Conservation (phyloP, 2,329 filamentous ascomycete species). For the Fusarium bactridioides region DNA sequence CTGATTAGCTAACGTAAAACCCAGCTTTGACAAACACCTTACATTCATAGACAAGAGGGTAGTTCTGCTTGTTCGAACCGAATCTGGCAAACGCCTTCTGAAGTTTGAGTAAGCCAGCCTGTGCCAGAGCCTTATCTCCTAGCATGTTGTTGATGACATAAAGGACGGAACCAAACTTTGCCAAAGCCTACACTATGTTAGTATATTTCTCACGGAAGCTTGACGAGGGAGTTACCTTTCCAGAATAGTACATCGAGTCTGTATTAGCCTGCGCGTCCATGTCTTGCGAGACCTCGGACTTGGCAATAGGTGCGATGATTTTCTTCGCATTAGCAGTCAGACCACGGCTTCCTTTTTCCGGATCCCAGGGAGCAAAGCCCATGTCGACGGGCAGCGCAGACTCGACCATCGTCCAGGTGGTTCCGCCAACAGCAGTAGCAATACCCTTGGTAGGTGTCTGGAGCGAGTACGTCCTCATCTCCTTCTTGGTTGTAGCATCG, state of each 20-base stretch:
- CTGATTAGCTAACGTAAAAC: slow-evolving; percentile 22
- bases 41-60: slow-evolving; percentile 71
- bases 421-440: slow-evolving; percentile 74
- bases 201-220: neutral
- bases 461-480: slow-evolving; percentile 65
- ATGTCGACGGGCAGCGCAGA: slow-evolving; percentile 74
- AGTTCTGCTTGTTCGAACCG: slow-evolving; percentile 71
- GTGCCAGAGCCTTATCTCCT: slow-evolving; percentile 63
- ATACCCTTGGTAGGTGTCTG: slow-evolving; percentile 87
- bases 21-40: slow-evolving; percentile 38
- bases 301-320: slow-evolving; percentile 68
- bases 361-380: slow-evolving; percentile 81
- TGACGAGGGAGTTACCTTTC: slow-evolving; percentile 66
- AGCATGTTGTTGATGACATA: slow-evolving; percentile 72
- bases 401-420: slow-evolving; percentile 82
- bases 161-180: slow-evolving; percentile 77
- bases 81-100: slow-evolving; percentile 74
- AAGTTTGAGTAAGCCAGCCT: slow-evolving; percentile 66
- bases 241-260: slow-evolving; percentile 92
- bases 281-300: slow-evolving; percentile 78
- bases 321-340: slow-evolving; percentile 64
- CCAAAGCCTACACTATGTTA: slow-evolving; percentile 61
- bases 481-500: slow-evolving; percentile 61
- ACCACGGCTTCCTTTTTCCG: slow-evolving; percentile 56
- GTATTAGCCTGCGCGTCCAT: slow-evolving; percentile 77